Base-by-base conservation (phyloP, 345 rosid genomes). In the Acer negundo region DNA sequence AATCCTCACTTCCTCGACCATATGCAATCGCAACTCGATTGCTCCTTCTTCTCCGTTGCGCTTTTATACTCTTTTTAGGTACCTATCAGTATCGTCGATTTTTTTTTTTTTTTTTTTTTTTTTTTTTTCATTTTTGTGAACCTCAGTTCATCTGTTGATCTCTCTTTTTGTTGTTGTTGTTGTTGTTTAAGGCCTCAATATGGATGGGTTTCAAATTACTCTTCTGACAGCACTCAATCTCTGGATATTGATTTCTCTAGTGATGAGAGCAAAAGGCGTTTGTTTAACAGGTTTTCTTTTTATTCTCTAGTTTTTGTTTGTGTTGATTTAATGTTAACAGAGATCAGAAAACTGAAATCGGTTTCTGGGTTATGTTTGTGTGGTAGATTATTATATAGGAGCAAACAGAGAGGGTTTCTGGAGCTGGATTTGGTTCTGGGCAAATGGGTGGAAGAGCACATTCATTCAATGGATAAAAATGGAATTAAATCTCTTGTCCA, bases 381-480 rank as follows among this genome's bases (percentile, higher is more conserved):
- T 24, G 3, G 26, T 67, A 95, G 99, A 75, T 74, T 96, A 83
- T 79, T 96, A 84, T 94, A 96, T 83, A 88, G 98, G 89, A 96
- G 99, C 86, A 96, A 81, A 73, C 99, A 96, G 79, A 84, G 99
- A 86, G 99, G 99, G 31, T 90, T 89, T 83, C 78, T 96, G 79
- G 99, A 96, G 78, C 87, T 94, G 84, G 99, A 96, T 86, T 83
- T 94, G 79, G 95, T 94, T 76, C 82, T 96, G 55, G 99, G 99
- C 7, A 91, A 86, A 79, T 94, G 99, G 98, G 99, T 96, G 66
- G 94, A 90, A 77, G 91, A 92, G 63, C 80, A 96, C 78, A 80
- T 94, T 24, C 73, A 85, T 77, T 87, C 93, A 75, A 84, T 96
- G 99, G 97, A 91, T 69, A 90, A 86, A 70, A 79, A 80, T 79